phyloP scores from a whole-genome alignment of 106 monocot species.

The Apostasia shenzhenica region DNA sequence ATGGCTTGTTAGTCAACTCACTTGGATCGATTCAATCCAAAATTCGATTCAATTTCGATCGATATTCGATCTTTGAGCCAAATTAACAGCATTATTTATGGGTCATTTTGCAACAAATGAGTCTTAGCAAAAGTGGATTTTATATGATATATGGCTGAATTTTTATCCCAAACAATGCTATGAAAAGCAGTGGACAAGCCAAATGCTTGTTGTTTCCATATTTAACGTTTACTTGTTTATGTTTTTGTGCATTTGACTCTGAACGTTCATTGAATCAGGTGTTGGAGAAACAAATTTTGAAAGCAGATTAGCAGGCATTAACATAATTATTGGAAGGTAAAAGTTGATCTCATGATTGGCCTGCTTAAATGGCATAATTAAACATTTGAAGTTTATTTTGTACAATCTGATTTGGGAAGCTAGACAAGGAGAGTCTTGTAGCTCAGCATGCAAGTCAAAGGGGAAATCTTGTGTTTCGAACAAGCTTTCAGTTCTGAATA shows the following conservation, averaged over 20 bases:
- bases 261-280: conserved; percentile 14
- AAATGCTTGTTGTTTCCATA: not conserved
- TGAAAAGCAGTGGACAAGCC: too few relatives aligned
- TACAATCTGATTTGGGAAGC: conserved; percentile 9
- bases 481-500: conserved; percentile 68
- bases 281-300: conserved; percentile 30
- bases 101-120: too few relatives aligned
- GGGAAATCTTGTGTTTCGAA: conserved; percentile 85
- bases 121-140: too few relatives aligned
- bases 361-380: not conserved
- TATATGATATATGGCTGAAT: too few relatives aligned
- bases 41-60: too few relatives aligned
- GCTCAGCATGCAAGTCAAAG: conserved; percentile 56
- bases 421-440: conserved; percentile 82
- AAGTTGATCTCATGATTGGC: not conserved
- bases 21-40: too few relatives aligned
- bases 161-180: too few relatives aligned
- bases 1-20: too few relatives aligned
- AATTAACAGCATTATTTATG: too few relatives aligned
- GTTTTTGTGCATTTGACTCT: too few relatives aligned
- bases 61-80: too few relatives aligned
- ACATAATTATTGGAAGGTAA: conserved; percentile 71
- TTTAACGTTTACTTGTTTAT: not conserved
- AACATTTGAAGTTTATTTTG: not conserved
- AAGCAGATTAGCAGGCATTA: conserved; percentile 52